These are phyloP conservation scores for Oehlia diaphana DNA, from an alignment of 192 early-diverging fungal species.

Conservation along the genomic window DNA sequence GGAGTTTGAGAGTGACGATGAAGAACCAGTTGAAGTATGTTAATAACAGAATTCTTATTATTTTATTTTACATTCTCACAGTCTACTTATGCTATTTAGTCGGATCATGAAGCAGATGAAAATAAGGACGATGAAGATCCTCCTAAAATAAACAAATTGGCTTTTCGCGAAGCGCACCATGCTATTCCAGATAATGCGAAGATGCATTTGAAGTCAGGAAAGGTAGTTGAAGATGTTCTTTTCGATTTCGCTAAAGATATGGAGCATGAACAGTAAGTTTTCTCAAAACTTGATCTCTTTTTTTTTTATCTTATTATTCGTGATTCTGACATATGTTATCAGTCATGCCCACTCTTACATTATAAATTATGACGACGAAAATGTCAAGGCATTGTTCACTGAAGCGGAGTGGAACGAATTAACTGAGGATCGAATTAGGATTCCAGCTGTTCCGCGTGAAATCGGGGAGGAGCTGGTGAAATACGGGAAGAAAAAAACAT, in stretches of 20 bases:
- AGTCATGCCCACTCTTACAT: slow-evolving; percentile 25
- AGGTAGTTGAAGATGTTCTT: slow-evolving; percentile 26
- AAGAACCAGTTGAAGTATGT: too few species aligned
- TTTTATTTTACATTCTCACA: too few species aligned
- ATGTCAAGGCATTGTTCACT: slow-evolving; percentile 19
- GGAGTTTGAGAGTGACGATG: too few species aligned
- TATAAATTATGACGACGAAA: slow-evolving; percentile 17
- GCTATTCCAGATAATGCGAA: slow-evolving; percentile 18
- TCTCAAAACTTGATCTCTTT: slow-evolving; percentile 3
- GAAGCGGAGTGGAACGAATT: slow-evolving; percentile 25
- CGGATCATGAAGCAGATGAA: slow-evolving; percentile 10
- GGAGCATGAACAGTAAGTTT: slow-evolving; percentile 29
- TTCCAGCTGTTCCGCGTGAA: slow-evolving; percentile 15
- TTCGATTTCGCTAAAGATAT: slow-evolving; percentile 18
- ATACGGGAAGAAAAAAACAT: slow-evolving; percentile 12
- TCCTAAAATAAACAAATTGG: slow-evolving; percentile 18
- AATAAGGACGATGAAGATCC: background rate
- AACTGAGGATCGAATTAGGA: slow-evolving; percentile 15
- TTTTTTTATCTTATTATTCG: slow-evolving; percentile 13
- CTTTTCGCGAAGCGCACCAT: slow-evolving; percentile 10
- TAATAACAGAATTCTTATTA: too few species aligned
- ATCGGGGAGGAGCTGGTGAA: slow-evolving; percentile 1
- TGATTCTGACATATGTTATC: slow-evolving; percentile 20
- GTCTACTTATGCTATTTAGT: background rate
- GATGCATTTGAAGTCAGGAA: slow-evolving; percentile 21